A percentile compares a stretch with the other conserved stretches of the same genome.
These are phyloP conservation scores for Mucuna pruriens DNA, from an alignment of 306 rosid species.

Conservation along the genomic window DNA sequence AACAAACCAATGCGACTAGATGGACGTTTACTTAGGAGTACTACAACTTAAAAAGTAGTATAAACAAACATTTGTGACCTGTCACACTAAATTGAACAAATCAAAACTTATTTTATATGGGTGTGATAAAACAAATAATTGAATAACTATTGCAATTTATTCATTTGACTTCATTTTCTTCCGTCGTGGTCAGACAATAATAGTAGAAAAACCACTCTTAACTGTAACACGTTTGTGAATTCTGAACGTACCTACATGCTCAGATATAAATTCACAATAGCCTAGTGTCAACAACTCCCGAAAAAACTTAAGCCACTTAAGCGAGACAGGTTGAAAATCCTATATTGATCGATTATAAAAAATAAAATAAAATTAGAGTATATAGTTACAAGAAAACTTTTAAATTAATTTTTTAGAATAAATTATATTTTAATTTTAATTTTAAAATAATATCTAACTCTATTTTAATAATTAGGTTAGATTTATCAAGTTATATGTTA, in stretches of 20 bases:
- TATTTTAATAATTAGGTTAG: too few species aligned
- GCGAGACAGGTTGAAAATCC: too few species aligned
- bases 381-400: too few species aligned
- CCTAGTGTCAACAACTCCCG: too few species aligned
- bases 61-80: not conserved
- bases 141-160: not conserved
- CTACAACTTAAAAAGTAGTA: not conserved
- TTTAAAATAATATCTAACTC: too few species aligned
- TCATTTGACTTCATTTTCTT: constrained; percentile 18
- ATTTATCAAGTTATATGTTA: too few species aligned
- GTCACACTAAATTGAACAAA: constrained; percentile 8
- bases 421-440: too few species aligned
- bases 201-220: not conserved
- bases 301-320: too few species aligned
- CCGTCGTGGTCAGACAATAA: not conserved
- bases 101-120: not conserved
- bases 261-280: too few species aligned
- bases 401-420: too few species aligned
- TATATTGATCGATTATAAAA: too few species aligned
- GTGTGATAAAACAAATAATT: not conserved
- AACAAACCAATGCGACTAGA: not conserved
- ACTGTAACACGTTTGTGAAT: not conserved
- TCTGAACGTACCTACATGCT: not conserved
- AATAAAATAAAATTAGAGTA: too few species aligned
- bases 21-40: constrained; percentile 21